Evolutionary conservation across 305 asterid species (phyloP).

Genomic region (Nicotiana rustica): DNA sequence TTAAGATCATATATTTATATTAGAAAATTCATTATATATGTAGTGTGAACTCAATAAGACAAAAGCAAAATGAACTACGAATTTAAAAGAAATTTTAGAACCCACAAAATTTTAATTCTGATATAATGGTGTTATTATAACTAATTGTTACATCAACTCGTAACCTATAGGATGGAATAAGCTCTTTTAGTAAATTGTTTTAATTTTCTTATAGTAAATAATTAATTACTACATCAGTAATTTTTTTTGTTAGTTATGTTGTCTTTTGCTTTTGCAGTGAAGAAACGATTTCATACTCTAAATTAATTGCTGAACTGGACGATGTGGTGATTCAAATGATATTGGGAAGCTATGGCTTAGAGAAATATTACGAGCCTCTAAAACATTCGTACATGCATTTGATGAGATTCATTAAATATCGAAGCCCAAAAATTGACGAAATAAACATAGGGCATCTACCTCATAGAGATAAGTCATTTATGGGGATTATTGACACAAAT

Average conservation of each 20-base stretch:
- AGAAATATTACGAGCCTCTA: slow-evolving; percentile 38
- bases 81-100: too few species aligned
- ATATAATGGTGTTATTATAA: too few species aligned
- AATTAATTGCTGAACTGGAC: slow-evolving; percentile 43
- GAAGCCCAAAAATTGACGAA: slow-evolving; percentile 38
- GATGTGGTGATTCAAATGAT: slow-evolving; percentile 47
- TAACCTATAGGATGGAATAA: too few species aligned
- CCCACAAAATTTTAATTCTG: too few species aligned
- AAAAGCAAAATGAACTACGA: too few species aligned
- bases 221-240: not conserved
- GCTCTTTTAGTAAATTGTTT: not conserved
- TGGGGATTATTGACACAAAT: slow-evolving; percentile 49
- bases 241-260: not conserved
- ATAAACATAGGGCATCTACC: slow-evolving; percentile 42
- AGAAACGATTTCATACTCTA: slow-evolving; percentile 43
- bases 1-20: too few species aligned
- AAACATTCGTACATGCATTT: slow-evolving; percentile 42
- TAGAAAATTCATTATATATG: too few species aligned
- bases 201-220: not conserved
- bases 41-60: too few species aligned
- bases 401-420: slow-evolving; percentile 49
- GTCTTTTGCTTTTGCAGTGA: slow-evolving; percentile 35
- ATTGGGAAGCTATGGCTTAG: slow-evolving; percentile 48
- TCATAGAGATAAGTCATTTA: slow-evolving; percentile 54
- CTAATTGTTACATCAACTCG: too few species aligned